These are phyloP conservation scores for Colletotrichum endophyticum DNA, from an alignment of 2,329 filamentous ascomycete species.

Conservation along the genomic window DNA sequence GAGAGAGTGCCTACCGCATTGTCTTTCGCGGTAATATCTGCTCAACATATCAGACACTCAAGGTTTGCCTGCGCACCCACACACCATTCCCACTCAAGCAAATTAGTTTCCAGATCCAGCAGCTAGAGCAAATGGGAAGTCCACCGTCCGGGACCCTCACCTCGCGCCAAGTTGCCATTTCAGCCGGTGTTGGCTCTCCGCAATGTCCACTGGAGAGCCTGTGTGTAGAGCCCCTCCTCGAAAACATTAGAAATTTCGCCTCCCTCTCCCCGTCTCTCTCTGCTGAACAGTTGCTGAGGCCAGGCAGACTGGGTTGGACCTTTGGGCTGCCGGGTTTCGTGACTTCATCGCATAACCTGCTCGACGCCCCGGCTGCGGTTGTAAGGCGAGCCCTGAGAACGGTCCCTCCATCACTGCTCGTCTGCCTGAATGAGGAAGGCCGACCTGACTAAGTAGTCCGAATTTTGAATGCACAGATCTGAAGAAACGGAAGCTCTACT, in stretches of 20 bases:
- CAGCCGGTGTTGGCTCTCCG: constrained; percentile 7
- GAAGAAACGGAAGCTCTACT: neutral
- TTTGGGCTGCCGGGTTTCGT: neutral
- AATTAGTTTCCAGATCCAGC: neutral
- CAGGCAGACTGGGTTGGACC: neutral
- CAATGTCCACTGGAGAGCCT: neutral
- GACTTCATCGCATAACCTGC: constrained; percentile 4
- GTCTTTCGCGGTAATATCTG: no score
- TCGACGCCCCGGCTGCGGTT: neutral
- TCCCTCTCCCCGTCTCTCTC: neutral
- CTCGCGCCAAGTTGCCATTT: constrained; percentile 9
- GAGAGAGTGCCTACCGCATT: no score
- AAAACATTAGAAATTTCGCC: neutral
- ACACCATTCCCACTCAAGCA: neutral
- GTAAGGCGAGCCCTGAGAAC: neutral
- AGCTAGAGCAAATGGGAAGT: neutral
- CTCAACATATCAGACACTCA: neutral
- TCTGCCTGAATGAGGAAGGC: neutral
- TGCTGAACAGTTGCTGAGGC: neutral
- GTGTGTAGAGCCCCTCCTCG: neutral
- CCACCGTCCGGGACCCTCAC: neutral
- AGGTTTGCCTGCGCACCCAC: neutral
- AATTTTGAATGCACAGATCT: neutral
- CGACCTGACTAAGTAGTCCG: constrained; percentile 12
- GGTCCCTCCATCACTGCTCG: neutral